phyloP scores from a whole-genome alignment of 495 filamentous ascomycete genomes.

The Massariosphaeria phaeospora region DNA sequence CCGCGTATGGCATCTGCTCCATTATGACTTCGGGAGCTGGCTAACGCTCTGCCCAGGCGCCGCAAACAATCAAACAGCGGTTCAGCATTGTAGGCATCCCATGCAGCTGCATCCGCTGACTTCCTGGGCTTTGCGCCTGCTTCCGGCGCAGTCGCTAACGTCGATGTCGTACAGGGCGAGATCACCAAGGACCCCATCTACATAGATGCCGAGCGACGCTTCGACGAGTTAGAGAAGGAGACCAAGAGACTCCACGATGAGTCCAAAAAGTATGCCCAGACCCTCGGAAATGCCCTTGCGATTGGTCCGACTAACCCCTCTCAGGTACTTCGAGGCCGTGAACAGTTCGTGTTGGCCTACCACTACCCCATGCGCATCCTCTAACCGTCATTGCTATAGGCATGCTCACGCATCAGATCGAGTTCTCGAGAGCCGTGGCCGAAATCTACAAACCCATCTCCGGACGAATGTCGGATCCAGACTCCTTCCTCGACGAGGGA shows the following conservation, averaged over 20 bases:
- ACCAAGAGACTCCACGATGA: constrained; percentile 96
- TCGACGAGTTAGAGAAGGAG: constrained; percentile 87
- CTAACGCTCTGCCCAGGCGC: constrained; percentile 57
- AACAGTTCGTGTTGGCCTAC: constrained; percentile 56
- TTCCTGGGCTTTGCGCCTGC: constrained; percentile 16
- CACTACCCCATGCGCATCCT: neutral
- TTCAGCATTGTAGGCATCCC: constrained; percentile 69
- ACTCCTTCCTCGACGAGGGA: constrained; percentile 70
- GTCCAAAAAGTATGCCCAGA: constrained; percentile 66
- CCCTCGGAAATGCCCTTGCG: neutral
- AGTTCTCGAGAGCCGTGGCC: constrained; percentile 90
- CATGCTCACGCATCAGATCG: constrained; percentile 97
- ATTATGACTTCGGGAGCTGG: neutral
- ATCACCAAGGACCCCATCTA: constrained; percentile 92
- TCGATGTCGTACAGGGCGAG: constrained; percentile 55
- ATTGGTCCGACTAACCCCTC: constrained; percentile 6
- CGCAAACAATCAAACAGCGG: constrained; percentile 81
- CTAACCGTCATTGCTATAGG: constrained; percentile 44
- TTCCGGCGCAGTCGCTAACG: constrained; percentile 14
- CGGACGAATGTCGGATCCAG: constrained; percentile 89
- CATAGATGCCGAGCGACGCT: constrained; percentile 87
- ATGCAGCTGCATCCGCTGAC: neutral
- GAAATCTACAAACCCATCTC: constrained; percentile 99
- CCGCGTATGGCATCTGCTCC: constrained; percentile 51
- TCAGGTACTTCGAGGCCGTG: constrained; percentile 83